Evolutionary conservation across 805 yeast species (phyloP).

Genomic region (Pachysolen tannophilus): DNA sequence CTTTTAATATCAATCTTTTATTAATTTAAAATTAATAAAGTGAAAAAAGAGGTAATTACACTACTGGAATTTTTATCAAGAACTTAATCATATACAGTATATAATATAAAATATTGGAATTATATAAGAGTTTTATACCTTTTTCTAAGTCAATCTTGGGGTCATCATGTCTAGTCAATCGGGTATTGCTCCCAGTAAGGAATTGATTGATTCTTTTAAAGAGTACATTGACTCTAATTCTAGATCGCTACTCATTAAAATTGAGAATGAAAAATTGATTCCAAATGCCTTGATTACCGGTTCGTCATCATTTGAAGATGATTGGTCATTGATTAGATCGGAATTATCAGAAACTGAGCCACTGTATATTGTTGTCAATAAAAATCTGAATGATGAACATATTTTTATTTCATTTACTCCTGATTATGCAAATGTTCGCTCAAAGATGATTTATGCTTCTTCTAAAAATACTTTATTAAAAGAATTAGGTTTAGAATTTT

Average conservation of each 20-base stretch:
- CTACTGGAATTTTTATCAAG: no score
- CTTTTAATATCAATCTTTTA: no score
- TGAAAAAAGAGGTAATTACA: no score
- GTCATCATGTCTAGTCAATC: slow-evolving; percentile 72
- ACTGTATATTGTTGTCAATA: slow-evolving; percentile 40
- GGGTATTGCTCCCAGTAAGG: slow-evolving; percentile 42
- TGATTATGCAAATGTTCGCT: slow-evolving; percentile 70
- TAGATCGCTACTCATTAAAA: slow-evolving; percentile 21
- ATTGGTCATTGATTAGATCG: slow-evolving; percentile 26
- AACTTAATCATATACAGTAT: no score
- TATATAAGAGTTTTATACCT: no score
- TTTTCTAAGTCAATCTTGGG: no score
- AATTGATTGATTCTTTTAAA: slow-evolving; percentile 38
- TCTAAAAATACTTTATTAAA: slow-evolving; percentile 71
- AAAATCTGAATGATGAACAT: slow-evolving; percentile 23
- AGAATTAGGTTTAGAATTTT: slow-evolving; percentile 56
- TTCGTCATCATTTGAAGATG: slow-evolving; percentile 21
- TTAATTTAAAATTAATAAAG: no score
- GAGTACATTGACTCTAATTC: slow-evolving; percentile 24
- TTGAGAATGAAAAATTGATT: slow-evolving; percentile 22
- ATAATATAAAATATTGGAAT: no score
- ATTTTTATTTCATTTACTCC: slow-evolving; percentile 82
- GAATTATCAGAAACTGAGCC: slow-evolving; percentile 32
- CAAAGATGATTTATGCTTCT: slow-evolving; percentile 92
- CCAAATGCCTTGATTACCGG: slow-evolving; percentile 25